These are phyloP conservation scores for Cryptosporidium muris DNA, from an alignment of 169 alveolate species.

Conservation along the genomic window DNA sequence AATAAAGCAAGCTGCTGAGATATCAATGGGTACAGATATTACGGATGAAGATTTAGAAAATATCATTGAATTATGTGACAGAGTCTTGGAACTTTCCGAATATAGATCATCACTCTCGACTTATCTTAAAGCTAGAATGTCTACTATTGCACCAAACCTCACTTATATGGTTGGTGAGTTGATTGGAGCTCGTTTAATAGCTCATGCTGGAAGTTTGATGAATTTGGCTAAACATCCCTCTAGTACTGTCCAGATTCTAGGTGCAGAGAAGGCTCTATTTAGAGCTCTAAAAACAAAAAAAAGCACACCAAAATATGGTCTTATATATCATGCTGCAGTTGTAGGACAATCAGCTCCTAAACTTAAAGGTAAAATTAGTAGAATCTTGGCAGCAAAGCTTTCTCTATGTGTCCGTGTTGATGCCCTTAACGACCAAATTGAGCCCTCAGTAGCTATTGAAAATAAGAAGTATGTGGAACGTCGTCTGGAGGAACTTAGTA, in stretches of 20 bases:
- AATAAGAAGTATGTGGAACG: constrained; percentile 90
- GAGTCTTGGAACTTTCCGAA: constrained; percentile 95
- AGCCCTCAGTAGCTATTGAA: constrained; percentile 93
- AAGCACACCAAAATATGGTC: constrained; percentile 99
- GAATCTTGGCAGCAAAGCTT: constrained; percentile 98
- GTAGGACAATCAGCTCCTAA: constrained; percentile 98
- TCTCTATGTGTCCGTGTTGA: constrained; percentile 98
- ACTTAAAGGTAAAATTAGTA: constrained; percentile 96
- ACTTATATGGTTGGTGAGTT: constrained; percentile 98
- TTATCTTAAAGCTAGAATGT: constrained; percentile 97
- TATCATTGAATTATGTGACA: constrained; percentile 92
- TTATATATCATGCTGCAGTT: constrained; percentile 97
- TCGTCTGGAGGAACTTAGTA: constrained; percentile 83
- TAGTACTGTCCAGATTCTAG: constrained; percentile 98
- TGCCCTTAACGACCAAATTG: constrained; percentile 93
- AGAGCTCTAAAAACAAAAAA: constrained; percentile 98
- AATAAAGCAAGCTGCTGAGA: constrained; percentile 97
- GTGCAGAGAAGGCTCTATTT: constrained; percentile 99
- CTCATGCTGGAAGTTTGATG: constrained; percentile 98
- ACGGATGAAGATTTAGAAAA: constrained; percentile 93
- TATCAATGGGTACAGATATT: constrained; percentile 99
- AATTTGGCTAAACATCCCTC: constrained; percentile 99
- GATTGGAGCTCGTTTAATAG: constrained; percentile 99
- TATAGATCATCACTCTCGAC: constrained; percentile 92
- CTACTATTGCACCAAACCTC: constrained; percentile 98